phyloP scores from a whole-genome alignment of 2,329 filamentous ascomycete genomes.

The Ascochyta fabae region DNA sequence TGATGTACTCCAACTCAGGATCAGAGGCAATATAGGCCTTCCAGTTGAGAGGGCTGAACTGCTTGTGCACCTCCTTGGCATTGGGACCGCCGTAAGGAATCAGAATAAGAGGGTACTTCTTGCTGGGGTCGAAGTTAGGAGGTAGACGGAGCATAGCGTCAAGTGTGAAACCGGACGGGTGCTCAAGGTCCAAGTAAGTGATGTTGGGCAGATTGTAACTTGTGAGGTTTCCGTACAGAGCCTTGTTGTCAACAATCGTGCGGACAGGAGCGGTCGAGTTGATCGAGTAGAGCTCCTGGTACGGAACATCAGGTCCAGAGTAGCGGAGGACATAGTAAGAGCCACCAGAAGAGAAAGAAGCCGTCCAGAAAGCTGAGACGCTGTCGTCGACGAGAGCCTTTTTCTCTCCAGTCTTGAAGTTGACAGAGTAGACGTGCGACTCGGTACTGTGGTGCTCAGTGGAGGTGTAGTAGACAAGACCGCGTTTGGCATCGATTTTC shows the following conservation, averaged over 20 bases:
- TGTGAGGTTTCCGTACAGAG: constrained; percentile 61
- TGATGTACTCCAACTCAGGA: constrained; percentile 70
- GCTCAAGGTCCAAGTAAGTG: constrained; percentile 67
- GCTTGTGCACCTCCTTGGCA: constrained; percentile 66
- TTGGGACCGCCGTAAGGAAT: constrained; percentile 72
- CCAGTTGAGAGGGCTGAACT: constrained; percentile 63
- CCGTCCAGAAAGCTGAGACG: constrained; percentile 65
- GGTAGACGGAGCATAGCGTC: constrained; percentile 72
- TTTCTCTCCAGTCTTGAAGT: constrained; percentile 61
- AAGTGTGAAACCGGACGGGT: constrained; percentile 66
- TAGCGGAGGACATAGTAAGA: constrained; percentile 72
- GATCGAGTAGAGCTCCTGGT: constrained; percentile 69
- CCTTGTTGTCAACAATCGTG: constrained; percentile 67
- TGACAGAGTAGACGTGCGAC: constrained; percentile 71
- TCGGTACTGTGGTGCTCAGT: constrained; percentile 71
- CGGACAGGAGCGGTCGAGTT: constrained; percentile 64
- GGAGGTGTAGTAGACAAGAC: constrained; percentile 69
- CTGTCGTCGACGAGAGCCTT: constrained; percentile 68
- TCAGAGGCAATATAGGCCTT: constrained; percentile 70
- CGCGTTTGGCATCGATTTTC: constrained; percentile 63
- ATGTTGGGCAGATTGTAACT: constrained; percentile 69
- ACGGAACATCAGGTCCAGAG: constrained; percentile 70
- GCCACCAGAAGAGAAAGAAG: constrained; percentile 68
- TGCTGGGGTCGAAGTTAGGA: constrained; percentile 66
- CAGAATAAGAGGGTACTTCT: constrained; percentile 71